These are phyloP conservation scores for Hemisphaericaspora xylanilytica DNA, from an alignment of 1,139 yeast genomes.

Conservation along the genomic window DNA sequence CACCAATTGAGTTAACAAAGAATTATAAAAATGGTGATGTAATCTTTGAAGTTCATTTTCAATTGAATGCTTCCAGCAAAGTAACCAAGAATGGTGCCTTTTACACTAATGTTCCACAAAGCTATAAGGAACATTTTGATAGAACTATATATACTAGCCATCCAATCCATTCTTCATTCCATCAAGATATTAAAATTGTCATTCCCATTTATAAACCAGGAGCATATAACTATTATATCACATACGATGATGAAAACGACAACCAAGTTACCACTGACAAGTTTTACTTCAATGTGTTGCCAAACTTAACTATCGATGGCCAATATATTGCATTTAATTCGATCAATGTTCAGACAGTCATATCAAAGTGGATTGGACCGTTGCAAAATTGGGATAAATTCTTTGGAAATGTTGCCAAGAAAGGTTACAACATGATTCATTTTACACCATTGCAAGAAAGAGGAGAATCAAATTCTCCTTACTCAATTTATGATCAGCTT, in stretches of 20 bases:
- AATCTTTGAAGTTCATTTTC: conserved; percentile 56
- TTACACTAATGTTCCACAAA: conserved; percentile 71
- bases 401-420: conserved; percentile 57
- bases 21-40: conserved; percentile 40
- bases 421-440: conserved; percentile 93
- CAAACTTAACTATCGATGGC: conserved; percentile 60
- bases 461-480: conserved; percentile 89
- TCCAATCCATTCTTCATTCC: conserved; percentile 50
- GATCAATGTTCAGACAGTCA: conserved; percentile 79
- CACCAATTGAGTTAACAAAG: conserved; percentile 51
- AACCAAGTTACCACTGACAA: conserved; percentile 42
- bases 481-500: conserved; percentile 85
- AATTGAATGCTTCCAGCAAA: conserved; percentile 71
- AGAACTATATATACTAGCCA: conserved; percentile 53
- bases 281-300: conserved; percentile 79
- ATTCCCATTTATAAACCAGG: conserved; percentile 74
- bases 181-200: conserved; percentile 58
- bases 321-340: conserved; percentile 69
- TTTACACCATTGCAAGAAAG: conserved; percentile 90
- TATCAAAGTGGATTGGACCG: conserved; percentile 90
- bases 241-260: conserved; percentile 30
- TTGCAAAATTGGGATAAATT: conserved; percentile 60
- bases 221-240: conserved; percentile 65
- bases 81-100: conserved; percentile 69
- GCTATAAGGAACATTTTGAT: conserved; percentile 42